Conservation (phyloP, 2,329 filamentous ascomycete species). For the Westerdykella aurantiaca region DNA sequence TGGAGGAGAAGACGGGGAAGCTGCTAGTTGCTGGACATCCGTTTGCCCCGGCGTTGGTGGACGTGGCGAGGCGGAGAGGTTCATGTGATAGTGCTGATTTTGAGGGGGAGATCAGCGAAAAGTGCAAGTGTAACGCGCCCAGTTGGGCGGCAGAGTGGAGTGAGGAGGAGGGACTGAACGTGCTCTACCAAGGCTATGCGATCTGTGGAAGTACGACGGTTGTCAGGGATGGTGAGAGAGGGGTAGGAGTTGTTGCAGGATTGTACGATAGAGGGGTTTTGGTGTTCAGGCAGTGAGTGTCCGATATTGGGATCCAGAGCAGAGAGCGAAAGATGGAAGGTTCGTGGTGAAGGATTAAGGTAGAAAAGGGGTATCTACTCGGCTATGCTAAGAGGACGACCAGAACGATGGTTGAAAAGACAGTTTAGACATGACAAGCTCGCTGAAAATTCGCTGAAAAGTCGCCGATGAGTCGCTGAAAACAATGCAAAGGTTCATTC, state of each 20-base stretch:
- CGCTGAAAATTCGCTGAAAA: no score
- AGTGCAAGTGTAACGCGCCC: constrained; percentile 23
- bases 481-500: no score
- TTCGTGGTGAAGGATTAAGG: no score
- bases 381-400: no score
- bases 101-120: constrained; percentile 11
- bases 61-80: constrained; percentile 14
- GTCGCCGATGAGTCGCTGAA: no score
- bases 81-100: constrained; percentile 10
- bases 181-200: constrained; percentile 35
- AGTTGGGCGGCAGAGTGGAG: constrained; percentile 41
- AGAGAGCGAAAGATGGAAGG: no score
- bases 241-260: constrained; percentile 34
- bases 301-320: not conserved
- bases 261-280: constrained; percentile 40
- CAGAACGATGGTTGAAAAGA: no score
- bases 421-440: no score
- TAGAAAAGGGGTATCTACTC: no score
- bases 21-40: constrained; percentile 41
- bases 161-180: constrained; percentile 25
- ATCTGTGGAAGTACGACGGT: constrained; percentile 35
- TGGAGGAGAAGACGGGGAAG: constrained; percentile 31
- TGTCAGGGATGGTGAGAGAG: constrained; percentile 34
- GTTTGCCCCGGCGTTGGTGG: constrained; percentile 27
- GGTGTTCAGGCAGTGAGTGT: constrained; percentile 25